Percentiles rank a stretch among this genome's conserved stretches.
Evolutionary conservation across 1,284 basidiomycete genomes (phyloP).

Genomic region (Marasmius sp.): DNA sequence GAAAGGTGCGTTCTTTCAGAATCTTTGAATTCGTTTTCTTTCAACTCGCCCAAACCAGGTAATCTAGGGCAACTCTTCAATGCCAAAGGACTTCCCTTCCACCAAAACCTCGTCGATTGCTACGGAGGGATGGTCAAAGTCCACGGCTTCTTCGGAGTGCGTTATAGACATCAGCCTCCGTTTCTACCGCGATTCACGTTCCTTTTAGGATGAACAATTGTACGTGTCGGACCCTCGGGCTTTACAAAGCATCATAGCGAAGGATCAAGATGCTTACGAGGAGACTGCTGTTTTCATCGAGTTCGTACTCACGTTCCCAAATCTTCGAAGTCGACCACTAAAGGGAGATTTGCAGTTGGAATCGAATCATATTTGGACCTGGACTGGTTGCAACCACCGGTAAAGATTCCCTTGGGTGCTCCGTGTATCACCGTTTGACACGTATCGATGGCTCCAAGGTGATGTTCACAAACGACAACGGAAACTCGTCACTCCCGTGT

Average conservation of each 20-base stretch:
- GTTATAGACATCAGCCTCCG: conserved; percentile 9
- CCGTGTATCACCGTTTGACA: not conserved
- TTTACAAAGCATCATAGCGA: conserved; percentile 43
- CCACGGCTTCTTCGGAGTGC: conserved; percentile 52
- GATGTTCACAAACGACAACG: conserved; percentile 49
- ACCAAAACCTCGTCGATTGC: conserved; percentile 38
- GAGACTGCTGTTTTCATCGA: conserved; percentile 50
- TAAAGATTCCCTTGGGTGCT: conserved; percentile 12
- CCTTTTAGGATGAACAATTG: conserved; percentile 39
- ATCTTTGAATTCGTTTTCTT: not conserved
- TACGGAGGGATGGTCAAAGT: conserved; percentile 52
- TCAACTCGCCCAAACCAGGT: conserved; percentile 28
- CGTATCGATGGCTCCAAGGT: conserved; percentile 29
- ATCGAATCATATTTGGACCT: conserved; percentile 35
- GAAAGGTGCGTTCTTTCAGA: conserved; percentile 32
- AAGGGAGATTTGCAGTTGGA: conserved; percentile 21
- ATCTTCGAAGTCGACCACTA: not conserved
- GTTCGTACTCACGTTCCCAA: conserved; percentile 28
- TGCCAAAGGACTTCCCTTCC: conserved; percentile 46
- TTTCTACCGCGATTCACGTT: not conserved
- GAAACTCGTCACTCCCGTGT: conserved; percentile 50
- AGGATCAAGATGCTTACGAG: conserved; percentile 50
- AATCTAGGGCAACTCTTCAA: conserved; percentile 50
- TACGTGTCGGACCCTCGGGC: conserved; percentile 50
- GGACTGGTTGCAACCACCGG: conserved; percentile 29